Conservation (phyloP, 345 rosid genomes). For the Crucihimalaya himalaica region DNA sequence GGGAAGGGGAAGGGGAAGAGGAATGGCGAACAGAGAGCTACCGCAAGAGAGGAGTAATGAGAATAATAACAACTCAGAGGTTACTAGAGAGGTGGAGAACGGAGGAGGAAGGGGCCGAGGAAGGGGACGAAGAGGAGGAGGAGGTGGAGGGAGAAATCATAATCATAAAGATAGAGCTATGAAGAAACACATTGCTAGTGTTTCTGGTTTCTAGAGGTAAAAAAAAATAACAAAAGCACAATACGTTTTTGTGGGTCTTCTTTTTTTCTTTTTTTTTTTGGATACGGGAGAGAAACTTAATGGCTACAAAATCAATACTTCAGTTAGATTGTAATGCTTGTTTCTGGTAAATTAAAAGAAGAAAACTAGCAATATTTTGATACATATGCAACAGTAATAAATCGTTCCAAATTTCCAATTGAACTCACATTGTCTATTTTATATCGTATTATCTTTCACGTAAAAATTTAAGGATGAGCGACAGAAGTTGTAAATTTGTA, state of each 20-base stretch:
- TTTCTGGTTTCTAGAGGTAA: conserved; percentile 53
- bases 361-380: not conserved
- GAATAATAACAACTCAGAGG: conserved; percentile 37
- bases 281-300: not conserved
- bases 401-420: not conserved
- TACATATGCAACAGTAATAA: not conserved
- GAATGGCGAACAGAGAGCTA: conserved; percentile 41
- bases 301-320: not conserved
- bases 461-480: no score
- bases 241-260: not conserved
- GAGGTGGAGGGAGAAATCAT: conserved; percentile 60
- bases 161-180: conserved; percentile 73
- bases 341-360: conserved; percentile 26
- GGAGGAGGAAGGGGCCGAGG: conserved; percentile 58
- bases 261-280: not conserved
- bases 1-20: conserved; percentile 44
- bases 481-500: not conserved
- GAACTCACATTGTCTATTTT: not conserved
- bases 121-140: conserved; percentile 64
- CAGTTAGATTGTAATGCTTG: conserved; percentile 5
- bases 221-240: not conserved
- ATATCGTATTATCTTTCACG: not conserved
- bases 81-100: conserved; percentile 39
- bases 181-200: conserved; percentile 69
- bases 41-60: conserved; percentile 22